These are phyloP conservation scores for Coemansia sp. DNA, from an alignment of 192 early-diverging fungal species.

Conservation along the genomic window DNA sequence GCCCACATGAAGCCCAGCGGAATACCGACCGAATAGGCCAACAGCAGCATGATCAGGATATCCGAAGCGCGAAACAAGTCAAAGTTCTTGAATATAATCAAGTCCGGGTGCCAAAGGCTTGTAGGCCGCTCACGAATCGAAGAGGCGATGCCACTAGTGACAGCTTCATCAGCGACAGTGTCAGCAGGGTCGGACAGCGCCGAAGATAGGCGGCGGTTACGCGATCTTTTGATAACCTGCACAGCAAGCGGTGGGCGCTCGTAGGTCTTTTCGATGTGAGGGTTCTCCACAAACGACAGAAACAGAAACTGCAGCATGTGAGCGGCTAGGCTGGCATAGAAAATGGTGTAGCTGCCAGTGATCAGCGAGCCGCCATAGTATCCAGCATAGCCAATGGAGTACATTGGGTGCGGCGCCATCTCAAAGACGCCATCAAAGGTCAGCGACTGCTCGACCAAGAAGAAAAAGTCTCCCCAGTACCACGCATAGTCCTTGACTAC, in stretches of 20 bases:
- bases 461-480: slow-evolving; percentile 99
- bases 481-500: slow-evolving; percentile 97
- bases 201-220: slow-evolving; percentile 35
- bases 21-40: slow-evolving; percentile 71
- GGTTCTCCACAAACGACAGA: slow-evolving; percentile 89
- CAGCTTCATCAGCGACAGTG: slow-evolving; percentile 2
- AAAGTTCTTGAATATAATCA: slow-evolving; percentile 91
- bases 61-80: slow-evolving; percentile 87
- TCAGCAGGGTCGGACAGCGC: slow-evolving; percentile 21
- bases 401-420: slow-evolving; percentile 98
- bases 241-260: slow-evolving; percentile 54
- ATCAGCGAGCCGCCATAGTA: slow-evolving; percentile 95
- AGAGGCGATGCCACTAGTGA: slow-evolving; percentile 13
- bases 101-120: slow-evolving; percentile 71
- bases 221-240: slow-evolving; percentile 49
- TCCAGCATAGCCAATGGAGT: slow-evolving; percentile 95
- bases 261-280: slow-evolving; percentile 78
- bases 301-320: slow-evolving; percentile 90
- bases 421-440: slow-evolving; percentile 95
- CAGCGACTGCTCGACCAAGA: slow-evolving; percentile 85
- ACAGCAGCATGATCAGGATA: slow-evolving; percentile 74
- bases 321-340: slow-evolving; percentile 85
- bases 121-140: slow-evolving; percentile 50
- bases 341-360: slow-evolving; percentile 86
- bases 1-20: slow-evolving; percentile 58